Percentiles rank a stretch among this genome's conserved stretches.
Conservation (phyloP, 148 eudicot species). For the Rhododendron molle region DNA sequence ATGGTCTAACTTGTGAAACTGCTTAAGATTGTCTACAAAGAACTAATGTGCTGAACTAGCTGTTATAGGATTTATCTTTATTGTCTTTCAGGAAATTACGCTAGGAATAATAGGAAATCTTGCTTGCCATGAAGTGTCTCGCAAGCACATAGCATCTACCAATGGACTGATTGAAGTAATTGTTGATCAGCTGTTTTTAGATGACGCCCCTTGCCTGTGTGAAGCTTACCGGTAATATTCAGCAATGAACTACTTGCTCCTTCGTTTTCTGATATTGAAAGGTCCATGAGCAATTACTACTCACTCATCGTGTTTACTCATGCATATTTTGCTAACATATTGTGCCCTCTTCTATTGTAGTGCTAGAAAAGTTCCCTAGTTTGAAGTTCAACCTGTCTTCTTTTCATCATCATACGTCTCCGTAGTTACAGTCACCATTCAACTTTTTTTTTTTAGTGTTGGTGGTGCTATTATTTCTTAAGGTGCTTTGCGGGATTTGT, state of each 20-base stretch:
- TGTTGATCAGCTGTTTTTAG: constrained; percentile 67
- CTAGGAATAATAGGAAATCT: constrained; percentile 93
- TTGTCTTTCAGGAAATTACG: constrained; percentile 63
- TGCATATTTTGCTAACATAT: neutral
- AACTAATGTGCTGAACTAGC: constrained; percentile 9
- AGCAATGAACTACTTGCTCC: neutral
- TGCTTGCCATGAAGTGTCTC: constrained; percentile 72
- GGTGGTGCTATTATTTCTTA: neutral
- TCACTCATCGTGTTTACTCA: neutral
- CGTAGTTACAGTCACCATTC: neutral
- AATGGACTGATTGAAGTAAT: constrained; percentile 58
- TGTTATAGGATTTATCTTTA: neutral
- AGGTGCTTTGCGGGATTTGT: neutral
- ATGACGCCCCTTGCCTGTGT: constrained; percentile 77
- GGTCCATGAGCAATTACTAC: neutral
- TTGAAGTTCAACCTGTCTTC: neutral
- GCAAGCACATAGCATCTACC: constrained; percentile 45
- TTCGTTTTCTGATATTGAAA: neutral
- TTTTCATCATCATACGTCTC: neutral
- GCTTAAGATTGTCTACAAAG: neutral
- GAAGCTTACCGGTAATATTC: constrained; percentile 69
- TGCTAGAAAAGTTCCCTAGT: neutral
- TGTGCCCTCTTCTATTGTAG: neutral
- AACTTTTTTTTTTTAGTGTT: neutral
- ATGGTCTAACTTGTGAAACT: neutral